Evolutionary conservation across 768 basidiomycete genomes (phyloP), one percentile per base, ranked within the genome.

Genomic region (Rhodotorula sphaerocarpa): DNA sequence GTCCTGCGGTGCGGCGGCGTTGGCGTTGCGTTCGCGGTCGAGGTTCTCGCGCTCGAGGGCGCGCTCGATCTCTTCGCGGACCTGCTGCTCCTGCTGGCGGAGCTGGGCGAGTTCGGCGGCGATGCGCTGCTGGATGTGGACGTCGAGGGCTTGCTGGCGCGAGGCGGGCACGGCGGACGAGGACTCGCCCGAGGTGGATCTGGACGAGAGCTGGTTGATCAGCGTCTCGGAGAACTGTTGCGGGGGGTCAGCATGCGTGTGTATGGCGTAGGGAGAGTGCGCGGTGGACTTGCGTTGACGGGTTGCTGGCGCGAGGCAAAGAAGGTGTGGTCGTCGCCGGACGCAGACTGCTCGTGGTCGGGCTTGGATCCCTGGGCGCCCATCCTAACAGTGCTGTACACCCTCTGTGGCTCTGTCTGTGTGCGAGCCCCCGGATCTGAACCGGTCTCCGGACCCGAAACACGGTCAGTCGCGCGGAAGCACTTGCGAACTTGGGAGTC

Each of bases 31-130:
- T 76, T 90, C 88, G 60, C 81, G 80, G 74, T 90, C 86, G 54
- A 91, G 75, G 75, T 91, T 92, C 78, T 91, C 89, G 77, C 84
- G 86, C 78, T 91, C 86, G 51, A 92, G 78, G 3, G 86, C 87
- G 36, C 74, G 77, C 71, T 87, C 85, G 39, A 92, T 89, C 76
- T 88, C 82, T 50, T 79, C 77, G 46, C 81, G 82, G 16, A 92
- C 84, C 41, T 77, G 74, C 62, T 83, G 82, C 74, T 89, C 88
- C 71, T 88, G 83, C 33, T 79, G 77, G 36, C 81, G 83, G 67
- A 91, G 78, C 44, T 80, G 80, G 33, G 79, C 75, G 23, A 89
- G 77, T 74, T 89, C 88, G 44, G 78, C 78, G 46, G 83, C 79
- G 63, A 92, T 90, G 45, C 83, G 82, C 43, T 82, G 77, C 42